Base-by-base conservation (phyloP, 2,329 filamentous ascomycete species). In the Epichloe amarillans region DNA sequence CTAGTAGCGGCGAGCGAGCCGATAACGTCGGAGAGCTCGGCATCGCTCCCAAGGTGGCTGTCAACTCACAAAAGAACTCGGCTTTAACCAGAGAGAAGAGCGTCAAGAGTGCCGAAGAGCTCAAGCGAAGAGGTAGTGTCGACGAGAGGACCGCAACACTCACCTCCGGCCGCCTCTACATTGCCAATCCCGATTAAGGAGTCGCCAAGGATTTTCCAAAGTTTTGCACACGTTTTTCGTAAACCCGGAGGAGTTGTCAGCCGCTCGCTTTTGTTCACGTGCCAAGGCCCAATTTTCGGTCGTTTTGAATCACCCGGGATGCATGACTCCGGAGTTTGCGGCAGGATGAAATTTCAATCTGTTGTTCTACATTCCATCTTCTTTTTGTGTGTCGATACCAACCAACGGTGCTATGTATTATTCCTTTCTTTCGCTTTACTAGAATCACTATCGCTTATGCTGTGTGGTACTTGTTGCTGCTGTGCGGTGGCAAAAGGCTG, bases 61-160 rank as follows among this genome's bases (percentile, higher is more conserved):
- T 70, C 59, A 83, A 82, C 54, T 83, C 78, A 47, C 64, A 76
- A 39, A 69, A 76, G 58, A 72, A 82, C 57, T 74, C 78, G 6
- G 70, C 75, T 6, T 62, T 83, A 48, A 76, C 80, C 19, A 73
- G 80, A 54, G 77, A 83, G 62, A 83, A 83, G 72, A 82, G 78
- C 60, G 72, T 77, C 50, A 83, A 80, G 69, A 82, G 74, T 49
- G 74, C 78, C 3, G 86, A 88, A 23, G 87, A 91, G 55, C 71
- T 94, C 50, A 77, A 76, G 60, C 75, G 88, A 58, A 76, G 86
- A 61, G 88, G 88, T 51, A 93, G 87, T 62, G 86, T 94, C 46
- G 88, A 93, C 63, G 88, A 93, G 66, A 75, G 85, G 61, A 86
- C 84, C 5, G 83, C 81, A 67, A 90, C 86, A 1, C 83, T 93